Base-by-base conservation (phyloP, 495 filamentous ascomycete genomes). In the Xylaria acuta region DNA sequence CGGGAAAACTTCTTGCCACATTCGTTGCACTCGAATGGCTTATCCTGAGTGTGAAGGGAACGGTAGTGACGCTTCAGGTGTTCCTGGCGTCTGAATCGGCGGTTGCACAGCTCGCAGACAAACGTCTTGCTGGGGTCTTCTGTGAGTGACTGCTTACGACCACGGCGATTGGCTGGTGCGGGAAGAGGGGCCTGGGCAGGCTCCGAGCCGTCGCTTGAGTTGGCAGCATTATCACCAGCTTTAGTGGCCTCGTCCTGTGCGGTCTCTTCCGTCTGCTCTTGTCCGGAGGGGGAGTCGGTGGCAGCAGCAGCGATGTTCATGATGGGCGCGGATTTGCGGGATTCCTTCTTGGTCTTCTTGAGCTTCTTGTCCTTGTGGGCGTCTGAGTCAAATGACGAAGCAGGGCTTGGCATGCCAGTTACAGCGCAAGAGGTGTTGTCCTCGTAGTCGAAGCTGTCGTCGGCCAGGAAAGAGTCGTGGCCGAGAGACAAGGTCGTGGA, bases 1-100 rank as follows among this genome's bases (percentile, higher is more conserved):
- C 97, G 92, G 1, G 96, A 98, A 86, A 98, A 99, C 86, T 97
- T 97, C 90, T 99, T 99, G 71, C 96, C 95, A 76, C 97, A 99
- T 83, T 98, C 95, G 71, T 89, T 84, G 84, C 97, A 99, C 82
- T 97, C 94, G 80, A 98, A 98, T 8, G 97, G 97, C 90, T 99
- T 99, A 72, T 98, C 96, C 75, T 97, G 90, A 2, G 97, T 99
- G 86, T 98, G 97, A 54, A 99, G 93, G 49, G 97, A 98, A 58
- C 97, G 90, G 86, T 97, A 97, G 85, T 99, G 97, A 72, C 97
- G 93, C 90, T 98, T 98, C 70, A 99, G 91, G 77, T 99, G 97
- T 80, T 99, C 97, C 81, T 98, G 97, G 71, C 97, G 94, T 72
- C 97, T 94, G 91, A 99, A 99, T 64, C 97, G 94, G 65, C 97